Evolutionary conservation across 2,329 filamentous ascomycete species (phyloP).

Genomic region (Alternaria triticina): DNA sequence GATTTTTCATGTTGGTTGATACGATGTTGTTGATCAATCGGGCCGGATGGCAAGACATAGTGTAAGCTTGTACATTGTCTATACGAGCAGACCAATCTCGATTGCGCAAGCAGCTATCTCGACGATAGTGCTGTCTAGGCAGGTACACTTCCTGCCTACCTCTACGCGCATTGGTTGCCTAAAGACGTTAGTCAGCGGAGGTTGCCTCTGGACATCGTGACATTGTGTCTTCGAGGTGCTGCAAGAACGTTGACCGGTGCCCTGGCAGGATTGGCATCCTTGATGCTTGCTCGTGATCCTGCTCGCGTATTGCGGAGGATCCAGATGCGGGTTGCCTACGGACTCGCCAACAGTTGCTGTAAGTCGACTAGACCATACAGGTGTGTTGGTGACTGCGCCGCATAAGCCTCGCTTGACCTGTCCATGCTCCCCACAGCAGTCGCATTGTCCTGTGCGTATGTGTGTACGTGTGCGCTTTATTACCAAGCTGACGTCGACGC

Average conservation of each 20-base stretch:
- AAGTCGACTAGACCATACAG: background rate
- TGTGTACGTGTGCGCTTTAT: background rate
- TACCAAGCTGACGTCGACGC: background rate
- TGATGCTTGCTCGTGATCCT: background rate
- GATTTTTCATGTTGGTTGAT: background rate
- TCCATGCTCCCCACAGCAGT: background rate
- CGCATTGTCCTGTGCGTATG: background rate
- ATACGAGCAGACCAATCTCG: background rate
- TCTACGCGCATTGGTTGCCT: background rate
- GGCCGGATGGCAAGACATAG: background rate
- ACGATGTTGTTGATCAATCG: background rate
- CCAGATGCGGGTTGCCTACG: background rate
- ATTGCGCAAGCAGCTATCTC: background rate
- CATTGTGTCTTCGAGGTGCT: background rate
- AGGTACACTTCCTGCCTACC: background rate
- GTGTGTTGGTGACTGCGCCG: background rate
- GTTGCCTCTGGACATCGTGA: background rate
- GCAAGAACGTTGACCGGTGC: background rate
- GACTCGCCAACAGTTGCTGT: background rate
- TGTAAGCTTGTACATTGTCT: background rate
- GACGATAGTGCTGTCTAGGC: background rate
- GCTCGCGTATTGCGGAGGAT: background rate
- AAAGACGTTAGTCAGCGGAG: background rate
- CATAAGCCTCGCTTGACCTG: constrained; percentile 1
- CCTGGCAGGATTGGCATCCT: background rate